Evolutionary conservation across 2,329 filamentous ascomycete species (phyloP).

Genomic region (Conoideocrella luteorostrata): DNA sequence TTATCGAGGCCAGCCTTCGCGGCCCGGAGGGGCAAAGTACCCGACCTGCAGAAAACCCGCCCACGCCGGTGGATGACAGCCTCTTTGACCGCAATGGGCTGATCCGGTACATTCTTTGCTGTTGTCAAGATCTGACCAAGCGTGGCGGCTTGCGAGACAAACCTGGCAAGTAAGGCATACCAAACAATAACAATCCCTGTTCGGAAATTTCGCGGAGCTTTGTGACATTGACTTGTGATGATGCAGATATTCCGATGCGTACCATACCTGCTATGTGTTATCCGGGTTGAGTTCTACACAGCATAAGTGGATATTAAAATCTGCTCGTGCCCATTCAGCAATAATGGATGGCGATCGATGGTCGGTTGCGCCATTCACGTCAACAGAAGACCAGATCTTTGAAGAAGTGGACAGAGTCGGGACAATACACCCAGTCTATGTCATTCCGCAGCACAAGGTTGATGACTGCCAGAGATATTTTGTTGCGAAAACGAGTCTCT

Average conservation of each 20-base stretch:
- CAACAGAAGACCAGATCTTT: slow-evolving; percentile 55
- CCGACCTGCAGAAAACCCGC: slow-evolving; percentile 21
- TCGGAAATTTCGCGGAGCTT: neutral
- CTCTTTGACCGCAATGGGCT: slow-evolving; percentile 80
- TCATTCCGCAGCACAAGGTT: slow-evolving; percentile 66
- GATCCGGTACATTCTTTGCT: slow-evolving; percentile 82
- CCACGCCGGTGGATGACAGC: slow-evolving; percentile 30
- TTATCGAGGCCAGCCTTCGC: slow-evolving; percentile 73
- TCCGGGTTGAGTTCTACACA: slow-evolving; percentile 79
- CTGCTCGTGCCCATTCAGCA: slow-evolving; percentile 24
- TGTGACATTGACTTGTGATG: slow-evolving; percentile 3
- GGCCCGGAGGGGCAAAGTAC: slow-evolving; percentile 34
- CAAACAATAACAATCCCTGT: neutral
- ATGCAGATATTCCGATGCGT: slow-evolving; percentile 68
- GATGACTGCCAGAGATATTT: slow-evolving; percentile 61
- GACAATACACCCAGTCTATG: slow-evolving; percentile 76
- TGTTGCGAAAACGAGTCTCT: slow-evolving; percentile 51
- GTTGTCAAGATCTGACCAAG: slow-evolving; percentile 67
- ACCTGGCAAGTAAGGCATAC: slow-evolving; percentile 67
- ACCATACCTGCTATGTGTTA: slow-evolving; percentile 90
- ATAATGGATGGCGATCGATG: slow-evolving; percentile 35
- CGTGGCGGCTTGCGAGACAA: slow-evolving; percentile 88
- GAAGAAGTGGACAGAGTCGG: slow-evolving; percentile 64
- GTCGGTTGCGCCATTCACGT: slow-evolving; percentile 42
- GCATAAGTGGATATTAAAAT: slow-evolving; percentile 51